A percentile compares a stretch with the other conserved stretches of the same genome.
phyloP scores from a whole-genome alignment of 2,329 filamentous ascomycete species.

The Colletotrichum siamense region DNA sequence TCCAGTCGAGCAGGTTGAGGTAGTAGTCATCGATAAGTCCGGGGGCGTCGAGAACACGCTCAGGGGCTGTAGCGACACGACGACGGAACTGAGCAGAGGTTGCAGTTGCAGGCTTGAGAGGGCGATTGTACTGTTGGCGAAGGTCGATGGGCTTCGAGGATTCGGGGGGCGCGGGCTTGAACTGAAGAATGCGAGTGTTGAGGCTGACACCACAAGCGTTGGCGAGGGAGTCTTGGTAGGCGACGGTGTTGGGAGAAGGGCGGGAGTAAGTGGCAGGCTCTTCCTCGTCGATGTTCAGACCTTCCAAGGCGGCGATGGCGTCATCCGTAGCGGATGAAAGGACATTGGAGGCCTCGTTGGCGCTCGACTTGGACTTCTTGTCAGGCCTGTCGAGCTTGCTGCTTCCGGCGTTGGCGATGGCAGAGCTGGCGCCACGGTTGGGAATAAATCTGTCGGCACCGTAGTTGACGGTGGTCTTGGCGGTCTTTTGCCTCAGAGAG shows the following conservation, averaged over 20 bases:
- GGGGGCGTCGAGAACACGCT: slow-evolving; percentile 94
- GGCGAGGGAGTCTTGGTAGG: slow-evolving; percentile 91
- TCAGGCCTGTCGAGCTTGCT: slow-evolving; percentile 80
- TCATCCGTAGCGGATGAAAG: slow-evolving; percentile 83
- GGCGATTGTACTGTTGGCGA: slow-evolving; percentile 96
- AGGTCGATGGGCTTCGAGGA: slow-evolving; percentile 98
- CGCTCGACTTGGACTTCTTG: slow-evolving; percentile 74
- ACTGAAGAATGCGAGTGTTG: slow-evolving; percentile 94
- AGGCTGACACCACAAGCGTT: slow-evolving; percentile 91
- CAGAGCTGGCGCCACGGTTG: slow-evolving; percentile 89
- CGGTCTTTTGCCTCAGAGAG: slow-evolving; percentile 55
- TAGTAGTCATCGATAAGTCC: slow-evolving; percentile 99
- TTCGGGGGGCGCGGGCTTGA: slow-evolving; percentile 98
- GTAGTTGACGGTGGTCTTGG: slow-evolving; percentile 82
- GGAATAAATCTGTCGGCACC: slow-evolving; percentile 94
- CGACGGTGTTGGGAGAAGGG: slow-evolving; percentile 84
- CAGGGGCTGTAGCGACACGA: slow-evolving; percentile 91
- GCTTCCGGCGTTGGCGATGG: slow-evolving; percentile 80
- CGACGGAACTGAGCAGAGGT: slow-evolving; percentile 86
- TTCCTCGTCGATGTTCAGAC: slow-evolving; percentile 75
- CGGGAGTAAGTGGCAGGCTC: slow-evolving; percentile 74
- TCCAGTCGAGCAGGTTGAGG: slow-evolving; percentile 98
- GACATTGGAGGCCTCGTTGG: slow-evolving; percentile 73
- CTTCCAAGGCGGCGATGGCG: slow-evolving; percentile 78
- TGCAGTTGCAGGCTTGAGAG: slow-evolving; percentile 78